Evolutionary conservation across 2,329 filamentous ascomycete genomes (phyloP).

Genomic region (Xylaria sp.): DNA sequence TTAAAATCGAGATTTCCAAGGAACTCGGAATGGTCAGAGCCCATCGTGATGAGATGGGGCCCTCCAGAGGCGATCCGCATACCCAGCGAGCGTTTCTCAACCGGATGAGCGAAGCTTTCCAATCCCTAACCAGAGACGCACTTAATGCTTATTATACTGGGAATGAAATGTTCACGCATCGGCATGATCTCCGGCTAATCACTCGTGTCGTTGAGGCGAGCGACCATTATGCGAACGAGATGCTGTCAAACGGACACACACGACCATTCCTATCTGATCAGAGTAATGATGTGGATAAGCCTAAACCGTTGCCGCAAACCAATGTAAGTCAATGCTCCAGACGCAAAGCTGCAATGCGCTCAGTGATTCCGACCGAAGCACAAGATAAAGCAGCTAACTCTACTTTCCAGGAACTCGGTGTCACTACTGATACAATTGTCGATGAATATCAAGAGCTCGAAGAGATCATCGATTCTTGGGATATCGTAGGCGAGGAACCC

Average conservation of each 20-base stretch:
- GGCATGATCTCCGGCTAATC: slow-evolving; percentile 45
- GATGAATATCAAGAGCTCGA: slow-evolving; percentile 40
- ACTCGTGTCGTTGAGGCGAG: slow-evolving; percentile 47
- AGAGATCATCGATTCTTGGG: slow-evolving; percentile 45
- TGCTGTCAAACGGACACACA: slow-evolving; percentile 47
- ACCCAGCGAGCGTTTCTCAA: slow-evolving; percentile 47
- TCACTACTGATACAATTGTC: not conserved
- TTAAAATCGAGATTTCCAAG: slow-evolving; percentile 43
- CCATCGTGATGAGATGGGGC: slow-evolving; percentile 41
- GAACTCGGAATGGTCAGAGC: slow-evolving; percentile 32
- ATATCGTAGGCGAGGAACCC: slow-evolving; percentile 36
- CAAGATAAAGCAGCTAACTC: not conserved
- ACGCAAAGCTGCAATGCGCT: too few species aligned
- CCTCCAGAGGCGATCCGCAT: slow-evolving; percentile 41
- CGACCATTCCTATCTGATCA: slow-evolving; percentile 17
- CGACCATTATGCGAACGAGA: slow-evolving; percentile 41
- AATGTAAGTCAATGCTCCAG: too few species aligned
- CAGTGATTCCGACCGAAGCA: too few species aligned
- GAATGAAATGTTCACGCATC: slow-evolving; percentile 37
- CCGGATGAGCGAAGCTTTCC: slow-evolving; percentile 47
- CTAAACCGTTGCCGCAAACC: not conserved
- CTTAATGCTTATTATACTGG: slow-evolving; percentile 44
- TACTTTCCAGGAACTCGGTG: not conserved
- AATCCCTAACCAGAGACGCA: slow-evolving; percentile 42
- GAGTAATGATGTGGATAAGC: not conserved